Base-by-base conservation (phyloP, 2,329 filamentous ascomycete genomes). In the Mollisia scopiformis region DNA sequence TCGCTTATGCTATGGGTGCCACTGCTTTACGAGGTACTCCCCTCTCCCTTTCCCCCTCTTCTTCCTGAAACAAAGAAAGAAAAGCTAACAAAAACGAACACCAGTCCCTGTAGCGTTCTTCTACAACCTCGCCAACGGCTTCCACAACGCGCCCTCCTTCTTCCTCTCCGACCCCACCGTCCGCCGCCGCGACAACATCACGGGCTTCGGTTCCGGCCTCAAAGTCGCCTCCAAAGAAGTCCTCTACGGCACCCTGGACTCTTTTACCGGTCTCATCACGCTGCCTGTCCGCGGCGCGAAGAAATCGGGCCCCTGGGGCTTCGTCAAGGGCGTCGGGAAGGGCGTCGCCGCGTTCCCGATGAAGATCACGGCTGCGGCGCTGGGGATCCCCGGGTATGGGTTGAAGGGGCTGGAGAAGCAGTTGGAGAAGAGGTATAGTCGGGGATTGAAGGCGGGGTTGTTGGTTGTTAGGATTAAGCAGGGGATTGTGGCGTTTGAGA, bases 101-200 rank as follows among this genome's bases (percentile, higher is more conserved):
- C 33, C n/a, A 62, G 62, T 63, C 3, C 68, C 71, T 16, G 62
- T 68, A n/a, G 59, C 61, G 59, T 83, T 85, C 1, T 88, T 87
- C 0, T 82, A 88, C 59, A 82, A 87, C 62, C 73, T 90, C 1
- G 85, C 85, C 0, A 86, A 89, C 67, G 88, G 88, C 1, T 89
- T 89, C 65, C 87, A 90, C 72, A 90, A 90, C 64, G 86, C 86
- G 0, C 88, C 88, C 0, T 82, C 86, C 1, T 66, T 66, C 37
- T 77, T 90, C 0, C 90, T 90, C 65, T 86, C 87, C 19, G 88
- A 91, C 66, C 81, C 85, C 58, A 90, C 87, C 0, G 88, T 91
- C 1, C 82, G 88, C 1, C 57, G 62, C 2, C 51, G 64, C 25
- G 65, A 81, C 1, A 82, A 86, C 6, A 84, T 91, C 37, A 89